Evolutionary conservation across 2,329 filamentous ascomycete species (phyloP).

Genomic region (Ilyonectria sp.): DNA sequence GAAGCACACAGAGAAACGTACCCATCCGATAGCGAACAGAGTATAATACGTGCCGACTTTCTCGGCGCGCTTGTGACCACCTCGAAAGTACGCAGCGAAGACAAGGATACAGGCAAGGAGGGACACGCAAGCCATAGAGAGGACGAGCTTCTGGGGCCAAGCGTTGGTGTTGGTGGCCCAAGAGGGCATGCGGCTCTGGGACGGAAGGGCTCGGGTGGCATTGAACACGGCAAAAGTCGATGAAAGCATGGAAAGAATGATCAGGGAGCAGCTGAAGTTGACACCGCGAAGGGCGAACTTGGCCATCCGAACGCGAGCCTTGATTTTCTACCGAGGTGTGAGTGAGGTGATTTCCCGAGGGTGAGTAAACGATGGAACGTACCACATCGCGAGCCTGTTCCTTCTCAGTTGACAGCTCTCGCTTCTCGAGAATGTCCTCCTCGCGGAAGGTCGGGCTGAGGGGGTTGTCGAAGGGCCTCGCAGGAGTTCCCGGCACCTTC

Average conservation of each 20-base stretch:
- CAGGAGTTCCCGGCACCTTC: constrained; percentile 88
- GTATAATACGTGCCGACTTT: constrained; percentile 97
- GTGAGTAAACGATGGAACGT: constrained; percentile 45
- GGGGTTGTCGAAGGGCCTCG: constrained; percentile 78
- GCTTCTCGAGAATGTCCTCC: constrained; percentile 89
- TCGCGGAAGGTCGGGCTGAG: constrained; percentile 93
- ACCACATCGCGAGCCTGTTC: constrained; percentile 91
- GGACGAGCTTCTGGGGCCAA: constrained; percentile 92
- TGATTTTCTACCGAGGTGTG: constrained; percentile 80
- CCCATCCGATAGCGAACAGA: constrained; percentile 89
- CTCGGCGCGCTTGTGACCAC: constrained; percentile 89
- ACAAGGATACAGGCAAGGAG: constrained; percentile 84
- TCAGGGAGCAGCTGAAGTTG: constrained; percentile 97
- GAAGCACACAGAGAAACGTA: constrained; percentile 40
- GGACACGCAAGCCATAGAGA: constrained; percentile 85
- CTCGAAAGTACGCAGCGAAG: constrained; percentile 88
- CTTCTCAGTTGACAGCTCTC: constrained; percentile 85
- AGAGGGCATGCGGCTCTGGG: constrained; percentile 84
- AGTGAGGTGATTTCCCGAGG: constrained; percentile 34
- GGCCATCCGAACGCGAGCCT: constrained; percentile 90
- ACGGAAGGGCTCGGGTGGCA: constrained; percentile 81
- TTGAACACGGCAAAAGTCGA: constrained; percentile 95
- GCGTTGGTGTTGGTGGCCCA: constrained; percentile 86
- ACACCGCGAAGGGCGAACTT: constrained; percentile 96
- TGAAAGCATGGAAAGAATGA: constrained; percentile 91